Conservation (phyloP, 148 eudicot genomes). For the Vaccinium myrtillus region DNA sequence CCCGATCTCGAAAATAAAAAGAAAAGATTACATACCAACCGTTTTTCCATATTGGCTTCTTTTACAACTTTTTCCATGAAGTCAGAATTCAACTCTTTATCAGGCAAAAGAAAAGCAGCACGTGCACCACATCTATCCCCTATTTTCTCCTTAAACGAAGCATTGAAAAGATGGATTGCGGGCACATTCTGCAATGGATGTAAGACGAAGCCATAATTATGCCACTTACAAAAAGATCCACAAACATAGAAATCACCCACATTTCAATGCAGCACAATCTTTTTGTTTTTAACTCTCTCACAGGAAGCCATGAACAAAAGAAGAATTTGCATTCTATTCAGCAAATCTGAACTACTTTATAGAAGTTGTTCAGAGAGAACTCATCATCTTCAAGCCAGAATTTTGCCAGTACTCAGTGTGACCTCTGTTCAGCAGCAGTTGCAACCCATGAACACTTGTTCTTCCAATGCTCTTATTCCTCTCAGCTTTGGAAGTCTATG, state of each 20-base stretch:
- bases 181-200: slow-evolving; percentile 61
- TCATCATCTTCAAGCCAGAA: background rate
- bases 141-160: slow-evolving; percentile 69
- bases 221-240: slow-evolving; percentile 19
- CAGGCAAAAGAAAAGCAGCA: slow-evolving; percentile 44
- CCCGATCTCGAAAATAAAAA: background rate
- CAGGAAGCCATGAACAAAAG: slow-evolving; percentile 1
- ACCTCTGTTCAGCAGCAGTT: too few relatives aligned
- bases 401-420: background rate
- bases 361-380: background rate
- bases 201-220: slow-evolving; percentile 22
- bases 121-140: slow-evolving; percentile 63
- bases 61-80: slow-evolving; percentile 46
- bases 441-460: too few relatives aligned
- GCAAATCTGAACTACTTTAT: background rate
- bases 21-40: slow-evolving; percentile 45
- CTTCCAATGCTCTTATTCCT: too few relatives aligned
- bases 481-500: too few relatives aligned
- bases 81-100: slow-evolving; percentile 37
- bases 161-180: slow-evolving; percentile 72
- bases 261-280: background rate
- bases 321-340: slow-evolving; percentile 2
- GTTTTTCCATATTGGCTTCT: slow-evolving; percentile 76
- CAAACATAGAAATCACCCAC: slow-evolving; percentile 16
- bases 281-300: background rate